These are phyloP conservation scores for Trichoderma asperelloides DNA, from an alignment of 495 filamentous ascomycete genomes.

Conservation along the genomic window DNA sequence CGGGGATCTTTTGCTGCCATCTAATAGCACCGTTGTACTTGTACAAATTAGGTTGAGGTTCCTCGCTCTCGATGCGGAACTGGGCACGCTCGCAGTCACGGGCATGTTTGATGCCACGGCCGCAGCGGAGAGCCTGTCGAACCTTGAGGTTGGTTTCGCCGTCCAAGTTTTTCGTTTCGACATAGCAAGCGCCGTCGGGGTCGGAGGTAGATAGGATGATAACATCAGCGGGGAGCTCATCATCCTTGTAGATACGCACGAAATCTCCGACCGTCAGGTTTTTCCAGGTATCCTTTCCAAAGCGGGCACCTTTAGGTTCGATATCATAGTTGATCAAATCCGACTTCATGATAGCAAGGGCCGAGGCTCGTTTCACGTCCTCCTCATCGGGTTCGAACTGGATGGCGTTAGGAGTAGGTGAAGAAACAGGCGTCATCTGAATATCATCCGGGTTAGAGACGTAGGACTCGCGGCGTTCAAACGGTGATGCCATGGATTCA, in stretches of 20 bases:
- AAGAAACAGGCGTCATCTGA: slow-evolving; percentile 93
- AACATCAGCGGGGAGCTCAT: slow-evolving; percentile 90
- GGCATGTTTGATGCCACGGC: slow-evolving; percentile 77
- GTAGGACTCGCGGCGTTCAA: slow-evolving; percentile 52
- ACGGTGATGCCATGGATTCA: slow-evolving; percentile 46
- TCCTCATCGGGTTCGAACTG: slow-evolving; percentile 21
- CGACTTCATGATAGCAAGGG: slow-evolving; percentile 33
- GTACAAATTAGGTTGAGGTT: slow-evolving; percentile 88
- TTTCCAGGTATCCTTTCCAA: slow-evolving; percentile 94
- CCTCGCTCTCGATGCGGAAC: slow-evolving; percentile 85
- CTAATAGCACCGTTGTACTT: slow-evolving; percentile 81
- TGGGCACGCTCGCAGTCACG: slow-evolving; percentile 81
- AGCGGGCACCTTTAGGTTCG: slow-evolving; percentile 48
- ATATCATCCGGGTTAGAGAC: slow-evolving; percentile 51
- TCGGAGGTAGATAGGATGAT: slow-evolving; percentile 95
- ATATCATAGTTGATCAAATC: slow-evolving; percentile 40
- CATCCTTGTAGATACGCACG: slow-evolving; percentile 91
- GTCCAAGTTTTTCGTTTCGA: slow-evolving; percentile 97
- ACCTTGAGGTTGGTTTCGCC: slow-evolving; percentile 98
- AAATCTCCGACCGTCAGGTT: slow-evolving; percentile 93
- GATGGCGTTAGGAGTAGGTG: slow-evolving; percentile 50
- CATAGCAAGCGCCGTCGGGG: slow-evolving; percentile 88
- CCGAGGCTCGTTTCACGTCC: slow-evolving; percentile 34
- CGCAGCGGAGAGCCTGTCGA: slow-evolving; percentile 79
- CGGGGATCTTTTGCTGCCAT: slow-evolving; percentile 69